A percentile compares a stretch with the other conserved stretches of the same genome.
These are phyloP conservation scores for Forsythia suspensa DNA, from an alignment of 257 asterid genomes.

Conservation along the genomic window DNA sequence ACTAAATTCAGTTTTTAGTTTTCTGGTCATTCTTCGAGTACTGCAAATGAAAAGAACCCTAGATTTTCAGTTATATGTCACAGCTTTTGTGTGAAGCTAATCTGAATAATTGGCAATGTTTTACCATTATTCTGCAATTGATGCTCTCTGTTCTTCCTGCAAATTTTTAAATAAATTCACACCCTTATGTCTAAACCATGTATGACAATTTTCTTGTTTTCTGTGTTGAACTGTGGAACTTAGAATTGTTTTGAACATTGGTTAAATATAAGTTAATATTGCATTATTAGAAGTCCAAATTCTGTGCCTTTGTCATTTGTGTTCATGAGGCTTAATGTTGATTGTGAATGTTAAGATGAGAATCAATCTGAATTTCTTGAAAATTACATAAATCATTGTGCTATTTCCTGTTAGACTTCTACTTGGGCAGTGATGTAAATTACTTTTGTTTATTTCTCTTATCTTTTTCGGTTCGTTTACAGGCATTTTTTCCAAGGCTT, in stretches of 20 bases:
- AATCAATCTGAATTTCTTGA: no score
- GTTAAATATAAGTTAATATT: neutral
- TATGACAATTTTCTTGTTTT: neutral
- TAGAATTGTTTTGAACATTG: no score
- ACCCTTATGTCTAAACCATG: neutral
- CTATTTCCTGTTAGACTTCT: neutral
- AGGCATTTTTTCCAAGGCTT: slow-evolving; percentile 44
- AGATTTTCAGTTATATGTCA: neutral
- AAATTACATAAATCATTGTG: no score
- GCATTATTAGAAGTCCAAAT: neutral
- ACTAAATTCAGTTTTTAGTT: neutral
- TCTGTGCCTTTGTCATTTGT: neutral
- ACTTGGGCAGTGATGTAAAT: neutral
- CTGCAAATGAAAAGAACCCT: neutral
- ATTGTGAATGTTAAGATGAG: neutral
- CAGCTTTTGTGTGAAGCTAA: no score
- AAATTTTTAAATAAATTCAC: neutral
- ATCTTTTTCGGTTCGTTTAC: slow-evolving; percentile 9
- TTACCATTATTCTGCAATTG: no score
- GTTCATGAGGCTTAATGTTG: neutral
- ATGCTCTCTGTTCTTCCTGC: no score
- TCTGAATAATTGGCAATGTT: no score
- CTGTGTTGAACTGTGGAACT: neutral
- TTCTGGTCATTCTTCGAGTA: neutral
- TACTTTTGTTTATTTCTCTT: neutral